A percentile compares a stretch with the other conserved stretches of the same genome.
These are phyloP conservation scores for Hymenoscyphus infarciens DNA, from an alignment of 2,329 filamentous ascomycete genomes.

Conservation along the genomic window DNA sequence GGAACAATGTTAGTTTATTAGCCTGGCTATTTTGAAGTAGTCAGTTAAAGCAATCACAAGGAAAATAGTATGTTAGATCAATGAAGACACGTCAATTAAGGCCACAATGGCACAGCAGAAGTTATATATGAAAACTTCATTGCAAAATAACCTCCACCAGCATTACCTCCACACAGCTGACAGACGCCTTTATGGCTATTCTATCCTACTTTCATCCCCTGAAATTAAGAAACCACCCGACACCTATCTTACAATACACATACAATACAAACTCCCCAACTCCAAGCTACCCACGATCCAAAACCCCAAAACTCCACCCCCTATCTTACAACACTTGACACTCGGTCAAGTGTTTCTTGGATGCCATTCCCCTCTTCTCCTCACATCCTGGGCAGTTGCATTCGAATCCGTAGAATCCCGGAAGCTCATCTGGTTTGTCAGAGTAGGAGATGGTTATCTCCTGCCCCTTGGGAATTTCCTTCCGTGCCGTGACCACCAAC, in stretches of 20 bases:
- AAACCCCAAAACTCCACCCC: not conserved
- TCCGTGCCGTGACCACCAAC: conserved; percentile 42
- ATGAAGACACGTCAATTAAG: no score
- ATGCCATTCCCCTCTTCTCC: not conserved
- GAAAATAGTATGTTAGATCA: no score
- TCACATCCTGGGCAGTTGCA: conserved; percentile 49
- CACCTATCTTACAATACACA: not conserved
- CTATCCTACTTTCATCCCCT: not conserved
- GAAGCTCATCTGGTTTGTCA: conserved; percentile 38
- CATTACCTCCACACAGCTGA: no score
- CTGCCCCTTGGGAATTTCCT: conserved; percentile 40
- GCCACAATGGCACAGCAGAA: no score
- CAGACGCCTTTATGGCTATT: no score
- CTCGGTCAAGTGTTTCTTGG: not conserved
- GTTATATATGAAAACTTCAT: no score
- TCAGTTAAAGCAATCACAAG: no score
- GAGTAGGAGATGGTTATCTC: conserved; percentile 54
- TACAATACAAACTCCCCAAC: not conserved
- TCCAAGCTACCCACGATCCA: not conserved
- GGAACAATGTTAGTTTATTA: no score
- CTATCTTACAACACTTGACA: not conserved
- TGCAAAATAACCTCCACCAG: no score
- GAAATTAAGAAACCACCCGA: not conserved
- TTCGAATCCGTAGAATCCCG: conserved; percentile 48
- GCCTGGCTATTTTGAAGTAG: no score